Evolutionary conservation across 2,329 filamentous ascomycete species (phyloP), one percentile per base, ranked within the genome.

Genomic region (Pseudonectria foliicola): DNA sequence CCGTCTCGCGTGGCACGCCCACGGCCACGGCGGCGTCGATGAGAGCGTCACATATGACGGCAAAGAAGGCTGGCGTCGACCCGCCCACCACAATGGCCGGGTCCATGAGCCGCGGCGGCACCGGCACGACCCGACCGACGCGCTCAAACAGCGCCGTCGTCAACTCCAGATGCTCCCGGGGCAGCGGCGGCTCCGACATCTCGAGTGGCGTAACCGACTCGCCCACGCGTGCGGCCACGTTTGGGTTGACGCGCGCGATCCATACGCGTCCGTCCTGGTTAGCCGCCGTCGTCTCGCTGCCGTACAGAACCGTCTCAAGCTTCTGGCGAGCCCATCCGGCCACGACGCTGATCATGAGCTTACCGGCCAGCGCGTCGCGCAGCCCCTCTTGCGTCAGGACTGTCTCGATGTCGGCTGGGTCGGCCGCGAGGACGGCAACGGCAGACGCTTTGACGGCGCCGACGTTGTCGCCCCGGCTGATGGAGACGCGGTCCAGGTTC

Each of bases 21-120:
- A 77, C 75, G 0, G 75, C 74, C 1, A 80, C 73, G 0, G 69
- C 71, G 0, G 73, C 75, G 39, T 79, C 75, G 3, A 74, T 71
- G 35, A 78, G 60, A 0, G 72, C 71, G 42, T 80, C 76, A 10
- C 72, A 61, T 5, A 80, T 64, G 7, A 80, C 57, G 0, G 74
- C 71, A 39, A 71, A 73, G 56, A 80, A 78, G 0, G 75, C 75
- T 0, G 74, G 75, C 0, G 75, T 75, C 3, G 73, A 77, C 0
- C 75, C 74, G 40, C 71, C 76, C 2, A 80, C 63, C 0, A 75
- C 73, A 0, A 74, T 79, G n/a, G 62, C 63, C 0, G 67, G 72
- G 41, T 77, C 70, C 68, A 80, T 75, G 6, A 66, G 61, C 2
- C 61, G 56, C 0, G 73, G 62, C 0, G 66, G 63, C 0, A 80